These are phyloP conservation scores for Eucalyptus marginata DNA, from an alignment of 345 rosid species.

Conservation along the genomic window DNA sequence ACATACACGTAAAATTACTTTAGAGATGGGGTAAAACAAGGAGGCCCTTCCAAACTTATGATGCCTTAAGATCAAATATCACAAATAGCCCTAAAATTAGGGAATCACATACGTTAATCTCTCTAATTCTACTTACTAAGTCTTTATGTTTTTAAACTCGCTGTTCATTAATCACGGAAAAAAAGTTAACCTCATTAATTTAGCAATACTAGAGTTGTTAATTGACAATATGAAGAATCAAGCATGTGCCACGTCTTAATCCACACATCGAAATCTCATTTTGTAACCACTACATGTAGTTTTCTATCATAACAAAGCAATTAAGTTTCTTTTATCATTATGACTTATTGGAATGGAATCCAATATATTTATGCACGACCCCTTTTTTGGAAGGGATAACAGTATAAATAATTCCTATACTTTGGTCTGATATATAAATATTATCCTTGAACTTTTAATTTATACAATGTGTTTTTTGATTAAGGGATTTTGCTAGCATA, in stretches of 20 bases:
- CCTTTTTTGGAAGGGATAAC: neutral
- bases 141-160: neutral
- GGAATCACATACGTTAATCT: neutral
- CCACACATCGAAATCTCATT: neutral
- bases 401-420: neutral
- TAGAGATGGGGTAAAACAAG: neutral
- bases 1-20: neutral
- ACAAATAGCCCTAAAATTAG: neutral
- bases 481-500: accelerated
- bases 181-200: neutral
- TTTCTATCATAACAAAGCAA: neutral
- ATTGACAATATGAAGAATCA: neutral
- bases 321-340: neutral
- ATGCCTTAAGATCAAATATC: neutral
- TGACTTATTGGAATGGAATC: neutral
- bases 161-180: neutral
- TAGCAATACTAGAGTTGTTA: neutral
- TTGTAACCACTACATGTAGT: neutral
- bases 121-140: neutral
- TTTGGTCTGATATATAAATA: accelerated
- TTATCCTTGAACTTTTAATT: accelerated
- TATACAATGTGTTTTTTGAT: accelerated
- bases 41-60: neutral
- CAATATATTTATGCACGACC: neutral
- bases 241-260: neutral